Conservation (phyloP, 768 basidiomycete genomes). For the Collybia nuda region DNA sequence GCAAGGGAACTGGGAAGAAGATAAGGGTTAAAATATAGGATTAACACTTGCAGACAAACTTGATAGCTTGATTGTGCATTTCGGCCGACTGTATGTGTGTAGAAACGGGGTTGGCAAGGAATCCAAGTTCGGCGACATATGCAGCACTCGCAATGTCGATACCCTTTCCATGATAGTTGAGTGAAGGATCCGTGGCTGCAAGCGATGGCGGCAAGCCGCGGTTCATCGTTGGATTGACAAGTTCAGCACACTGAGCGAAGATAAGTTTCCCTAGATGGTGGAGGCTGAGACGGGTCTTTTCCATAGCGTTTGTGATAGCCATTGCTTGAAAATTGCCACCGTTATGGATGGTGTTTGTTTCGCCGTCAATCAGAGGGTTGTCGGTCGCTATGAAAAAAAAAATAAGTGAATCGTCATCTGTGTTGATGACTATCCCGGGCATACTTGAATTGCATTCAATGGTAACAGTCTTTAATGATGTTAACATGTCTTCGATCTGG, state of each 20-base stretch:
- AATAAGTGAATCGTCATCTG: constrained; percentile 1
- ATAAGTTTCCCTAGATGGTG: constrained; percentile 71
- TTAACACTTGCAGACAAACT: constrained; percentile 29
- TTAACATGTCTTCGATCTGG: constrained; percentile 72
- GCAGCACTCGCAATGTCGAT: constrained; percentile 81
- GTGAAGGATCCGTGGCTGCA: constrained; percentile 70
- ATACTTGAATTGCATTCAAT: constrained; percentile 80
- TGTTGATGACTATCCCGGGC: constrained; percentile 19
- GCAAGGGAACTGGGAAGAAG: constrained; percentile 46
- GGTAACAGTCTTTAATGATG: constrained; percentile 56
- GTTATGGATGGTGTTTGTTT: constrained; percentile 64
- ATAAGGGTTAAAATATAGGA: not conserved
- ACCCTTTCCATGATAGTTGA: constrained; percentile 80
- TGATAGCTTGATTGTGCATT: constrained; percentile 85
- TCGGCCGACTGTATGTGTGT: constrained; percentile 83
- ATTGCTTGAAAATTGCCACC: constrained; percentile 91
- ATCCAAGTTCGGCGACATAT: constrained; percentile 77
- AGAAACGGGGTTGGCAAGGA: constrained; percentile 74
- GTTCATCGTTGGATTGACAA: constrained; percentile 81
- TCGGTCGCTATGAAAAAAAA: constrained; percentile 58
- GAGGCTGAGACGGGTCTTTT: constrained; percentile 76
- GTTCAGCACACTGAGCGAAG: constrained; percentile 71
- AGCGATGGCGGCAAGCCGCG: constrained; percentile 74
- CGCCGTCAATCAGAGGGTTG: constrained; percentile 75
- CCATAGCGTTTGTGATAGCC: constrained; percentile 79